These are phyloP conservation scores for Tylopilus cervinicoccineus DNA, from an alignment of 768 basidiomycete species.

Conservation along the genomic window DNA sequence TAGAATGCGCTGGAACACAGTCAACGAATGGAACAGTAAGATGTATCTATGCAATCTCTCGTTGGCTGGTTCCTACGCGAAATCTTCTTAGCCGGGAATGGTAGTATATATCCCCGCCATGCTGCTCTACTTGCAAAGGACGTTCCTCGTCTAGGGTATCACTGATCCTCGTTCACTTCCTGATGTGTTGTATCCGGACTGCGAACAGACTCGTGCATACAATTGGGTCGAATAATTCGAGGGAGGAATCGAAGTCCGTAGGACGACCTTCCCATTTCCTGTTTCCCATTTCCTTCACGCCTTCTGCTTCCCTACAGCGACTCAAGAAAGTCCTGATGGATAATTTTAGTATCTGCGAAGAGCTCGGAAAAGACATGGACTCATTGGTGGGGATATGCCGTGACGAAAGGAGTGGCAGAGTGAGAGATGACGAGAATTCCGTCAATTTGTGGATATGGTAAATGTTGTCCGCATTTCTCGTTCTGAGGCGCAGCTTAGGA, in stretches of 20 bases:
- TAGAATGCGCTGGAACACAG: slow-evolving; percentile 77
- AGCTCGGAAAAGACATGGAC: slow-evolving; percentile 65
- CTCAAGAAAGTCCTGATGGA: slow-evolving; percentile 61
- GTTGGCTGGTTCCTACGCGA: not conserved
- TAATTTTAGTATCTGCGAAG: slow-evolving; percentile 68
- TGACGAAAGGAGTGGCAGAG: slow-evolving; percentile 68
- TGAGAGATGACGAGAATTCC: slow-evolving; percentile 52
- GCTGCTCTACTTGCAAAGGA: slow-evolving; percentile 64
- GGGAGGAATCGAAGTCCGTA: slow-evolving; percentile 55
- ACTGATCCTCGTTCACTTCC: slow-evolving; percentile 59
- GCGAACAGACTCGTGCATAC: slow-evolving; percentile 71
- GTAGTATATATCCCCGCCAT: slow-evolving; percentile 58
- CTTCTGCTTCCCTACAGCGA: slow-evolving; percentile 34
- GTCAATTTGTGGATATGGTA: slow-evolving; percentile 65
- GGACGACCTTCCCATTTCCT: not conserved
- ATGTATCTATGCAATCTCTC: not conserved
- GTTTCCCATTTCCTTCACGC: not conserved
- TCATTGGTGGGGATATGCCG: slow-evolving; percentile 60
- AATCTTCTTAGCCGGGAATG: slow-evolving; percentile 62
- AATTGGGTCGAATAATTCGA: slow-evolving; percentile 70
- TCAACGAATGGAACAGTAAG: slow-evolving; percentile 70
- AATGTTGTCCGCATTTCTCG: not conserved
- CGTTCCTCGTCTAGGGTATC: slow-evolving; percentile 64
- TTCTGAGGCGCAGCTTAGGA: not conserved
- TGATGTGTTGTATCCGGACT: slow-evolving; percentile 67